A percentile compares a stretch with the other conserved stretches of the same genome.
Conservation (phyloP, 2,329 filamentous ascomycete genomes). For the Colletotrichum kahawae region DNA sequence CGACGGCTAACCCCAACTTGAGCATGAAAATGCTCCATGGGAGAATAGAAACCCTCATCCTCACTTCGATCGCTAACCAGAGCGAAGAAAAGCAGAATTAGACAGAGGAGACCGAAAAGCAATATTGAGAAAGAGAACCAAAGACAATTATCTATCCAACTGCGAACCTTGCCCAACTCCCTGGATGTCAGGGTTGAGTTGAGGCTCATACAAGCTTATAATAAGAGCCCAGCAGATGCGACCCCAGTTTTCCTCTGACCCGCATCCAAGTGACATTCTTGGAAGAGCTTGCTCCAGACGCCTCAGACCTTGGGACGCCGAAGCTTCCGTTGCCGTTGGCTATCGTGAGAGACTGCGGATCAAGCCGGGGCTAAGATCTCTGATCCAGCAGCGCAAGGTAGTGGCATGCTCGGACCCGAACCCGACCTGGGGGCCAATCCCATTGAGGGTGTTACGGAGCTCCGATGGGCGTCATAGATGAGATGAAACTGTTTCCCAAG, state of each 20-base stretch:
- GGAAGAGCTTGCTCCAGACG: background rate
- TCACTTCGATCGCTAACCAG: background rate
- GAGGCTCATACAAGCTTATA: background rate
- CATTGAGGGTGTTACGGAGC: background rate
- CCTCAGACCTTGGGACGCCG: background rate
- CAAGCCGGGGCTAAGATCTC: background rate
- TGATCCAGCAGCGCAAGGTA: background rate
- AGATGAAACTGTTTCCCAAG: background rate
- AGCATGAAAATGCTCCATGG: background rate
- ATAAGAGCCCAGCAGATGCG: background rate
- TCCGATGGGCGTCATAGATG: background rate
- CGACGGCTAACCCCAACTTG: background rate
- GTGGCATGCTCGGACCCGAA: background rate
- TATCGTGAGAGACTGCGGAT: background rate
- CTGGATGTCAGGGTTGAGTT: background rate
- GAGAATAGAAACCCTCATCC: background rate
- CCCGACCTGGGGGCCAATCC: background rate
- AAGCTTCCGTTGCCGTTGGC: background rate
- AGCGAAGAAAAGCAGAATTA: background rate
- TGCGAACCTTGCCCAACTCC: background rate
- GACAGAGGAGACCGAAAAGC: background rate
- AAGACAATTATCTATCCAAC: background rate
- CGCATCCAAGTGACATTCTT: background rate
- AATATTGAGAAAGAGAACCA: background rate
- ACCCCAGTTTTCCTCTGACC: background rate